These are phyloP conservation scores for Microcyclospora tardicrescens DNA, from an alignment of 2,329 filamentous ascomycete species.

Conservation along the genomic window DNA sequence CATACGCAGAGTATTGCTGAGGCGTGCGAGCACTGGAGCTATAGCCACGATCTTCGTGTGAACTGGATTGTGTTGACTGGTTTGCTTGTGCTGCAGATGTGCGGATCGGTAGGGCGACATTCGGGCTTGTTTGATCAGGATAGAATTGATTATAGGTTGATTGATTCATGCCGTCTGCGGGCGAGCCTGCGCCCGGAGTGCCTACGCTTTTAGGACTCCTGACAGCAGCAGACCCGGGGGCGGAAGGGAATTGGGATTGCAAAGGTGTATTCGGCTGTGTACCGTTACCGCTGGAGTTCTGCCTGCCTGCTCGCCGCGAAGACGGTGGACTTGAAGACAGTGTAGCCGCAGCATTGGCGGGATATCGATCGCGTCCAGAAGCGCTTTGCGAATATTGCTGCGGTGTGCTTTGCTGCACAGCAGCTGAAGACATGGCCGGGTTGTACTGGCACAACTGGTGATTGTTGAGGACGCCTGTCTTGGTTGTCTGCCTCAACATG, in stretches of 20 bases:
- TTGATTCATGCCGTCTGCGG: slow-evolving; percentile 49
- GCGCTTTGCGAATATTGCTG: slow-evolving; percentile 14
- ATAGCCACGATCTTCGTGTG: slow-evolving; percentile 15
- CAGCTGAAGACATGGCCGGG: slow-evolving; percentile 20
- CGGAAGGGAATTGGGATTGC: slow-evolving; percentile 19
- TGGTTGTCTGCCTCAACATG: no score
- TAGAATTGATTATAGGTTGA: slow-evolving; percentile 64
- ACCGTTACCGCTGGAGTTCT: slow-evolving; percentile 28
- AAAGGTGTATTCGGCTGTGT: slow-evolving; percentile 26
- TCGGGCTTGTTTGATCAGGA: slow-evolving; percentile 12
- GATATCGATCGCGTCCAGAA: slow-evolving; percentile 8
- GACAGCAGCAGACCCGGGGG: slow-evolving; percentile 26
- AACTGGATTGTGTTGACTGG: slow-evolving; percentile 9
- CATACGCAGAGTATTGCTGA: slow-evolving; percentile 27
- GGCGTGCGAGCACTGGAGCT: slow-evolving; percentile 8
- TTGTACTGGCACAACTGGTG: no score
- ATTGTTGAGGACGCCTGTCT: no score
- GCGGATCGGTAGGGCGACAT: slow-evolving; percentile 15
- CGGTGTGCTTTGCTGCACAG: slow-evolving; percentile 17
- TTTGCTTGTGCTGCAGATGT: slow-evolving; percentile 10
- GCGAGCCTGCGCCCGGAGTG: slow-evolving; percentile 31
- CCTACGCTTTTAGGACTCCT: slow-evolving; percentile 35
- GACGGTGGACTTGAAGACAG: slow-evolving; percentile 20
- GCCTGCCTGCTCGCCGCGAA: slow-evolving; percentile 25
- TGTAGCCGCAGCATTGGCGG: slow-evolving; percentile 8